Percentiles rank a stretch among this genome's conserved stretches.
phyloP scores from a whole-genome alignment of 139 green algal species.

The Chlamydomonas incerta region DNA sequence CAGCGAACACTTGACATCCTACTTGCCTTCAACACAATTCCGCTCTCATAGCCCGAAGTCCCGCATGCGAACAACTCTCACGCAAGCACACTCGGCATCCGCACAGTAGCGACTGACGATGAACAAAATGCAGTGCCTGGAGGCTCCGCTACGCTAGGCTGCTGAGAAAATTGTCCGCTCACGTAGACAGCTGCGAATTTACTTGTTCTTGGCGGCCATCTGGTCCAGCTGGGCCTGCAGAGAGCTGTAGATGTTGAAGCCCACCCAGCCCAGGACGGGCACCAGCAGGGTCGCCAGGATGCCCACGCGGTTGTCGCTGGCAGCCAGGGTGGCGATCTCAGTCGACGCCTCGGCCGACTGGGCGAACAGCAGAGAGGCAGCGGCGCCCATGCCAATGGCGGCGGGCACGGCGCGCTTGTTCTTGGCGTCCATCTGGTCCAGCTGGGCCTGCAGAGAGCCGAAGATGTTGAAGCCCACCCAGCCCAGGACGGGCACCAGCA shows the following conservation, averaged over 20 bases:
- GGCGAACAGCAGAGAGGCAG: conserved; percentile 60
- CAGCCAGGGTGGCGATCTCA: conserved; percentile 78
- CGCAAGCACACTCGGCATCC: too few species aligned
- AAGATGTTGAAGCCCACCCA: conserved; percentile 88
- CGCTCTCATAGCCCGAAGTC: too few species aligned
- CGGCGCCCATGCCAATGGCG: conserved; percentile 57
- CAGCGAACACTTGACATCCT: too few species aligned
- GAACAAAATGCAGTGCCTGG: too few species aligned
- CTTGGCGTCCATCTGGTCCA: conserved; percentile 5
- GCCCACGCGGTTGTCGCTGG: conserved; percentile 61
- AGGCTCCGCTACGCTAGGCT: too few species aligned
- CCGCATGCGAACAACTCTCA: too few species aligned
- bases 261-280: conserved; percentile 78
- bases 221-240: conserved; percentile 73
- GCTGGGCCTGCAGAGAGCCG: conserved; percentile 40
- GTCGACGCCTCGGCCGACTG: conserved; percentile 50
- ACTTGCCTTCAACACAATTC: too few species aligned
- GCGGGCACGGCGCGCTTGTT: conserved; percentile 16
- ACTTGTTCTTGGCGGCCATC: conserved; percentile 66
- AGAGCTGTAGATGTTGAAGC: conserved; percentile 80
- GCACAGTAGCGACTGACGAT: too few species aligned
- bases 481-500: conserved; percentile 71
- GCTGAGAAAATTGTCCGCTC: too few species aligned
- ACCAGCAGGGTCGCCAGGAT: conserved; percentile 67
- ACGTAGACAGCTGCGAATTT: neutral